Percentiles rank a stretch among this genome's conserved stretches.
phyloP scores from a whole-genome alignment of 352 stramenopile species.

The Globisporangium apiculatum region DNA sequence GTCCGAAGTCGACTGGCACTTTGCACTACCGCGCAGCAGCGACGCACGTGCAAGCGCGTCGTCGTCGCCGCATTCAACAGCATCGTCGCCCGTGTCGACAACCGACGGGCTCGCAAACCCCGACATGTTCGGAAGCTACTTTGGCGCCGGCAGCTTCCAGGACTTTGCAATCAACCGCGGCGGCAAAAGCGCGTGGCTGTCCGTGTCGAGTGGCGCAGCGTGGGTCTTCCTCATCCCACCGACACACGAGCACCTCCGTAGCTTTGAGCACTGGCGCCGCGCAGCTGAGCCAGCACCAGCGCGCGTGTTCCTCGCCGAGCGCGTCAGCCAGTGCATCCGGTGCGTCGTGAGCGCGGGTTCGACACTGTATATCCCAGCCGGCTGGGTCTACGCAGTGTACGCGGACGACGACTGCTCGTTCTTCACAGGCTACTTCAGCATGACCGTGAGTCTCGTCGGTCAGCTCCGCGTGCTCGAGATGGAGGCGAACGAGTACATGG shows the following conservation, averaged over 20 bases:
- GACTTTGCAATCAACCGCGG: constrained; percentile 56
- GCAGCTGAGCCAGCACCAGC: constrained; percentile 23
- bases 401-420: constrained; percentile 36
- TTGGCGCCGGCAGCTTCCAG: constrained; percentile 47
- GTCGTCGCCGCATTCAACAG: constrained; percentile 3
- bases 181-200: constrained; percentile 54
- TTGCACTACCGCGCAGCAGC: constrained; percentile 11
- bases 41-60: neutral
- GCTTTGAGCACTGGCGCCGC: constrained; percentile 53
- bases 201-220: constrained; percentile 49
- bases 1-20: constrained; percentile 48
- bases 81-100: constrained; percentile 4
- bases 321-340: constrained; percentile 69
- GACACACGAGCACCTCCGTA: constrained; percentile 28
- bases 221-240: constrained; percentile 68
- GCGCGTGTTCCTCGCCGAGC: constrained; percentile 53
- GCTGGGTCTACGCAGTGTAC: constrained; percentile 72
- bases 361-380: constrained; percentile 53
- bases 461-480: constrained; percentile 45
- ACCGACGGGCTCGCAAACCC: constrained; percentile 15
- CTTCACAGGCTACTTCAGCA: constrained; percentile 54
- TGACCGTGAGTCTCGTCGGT: constrained; percentile 35
- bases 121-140: constrained; percentile 53
- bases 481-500: constrained; percentile 26
- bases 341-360: constrained; percentile 37